A percentile compares a stretch with the other conserved stretches of the same genome.
These are phyloP conservation scores for Lachancea dasiensis DNA, from an alignment of 805 yeast species.

Conservation along the genomic window DNA sequence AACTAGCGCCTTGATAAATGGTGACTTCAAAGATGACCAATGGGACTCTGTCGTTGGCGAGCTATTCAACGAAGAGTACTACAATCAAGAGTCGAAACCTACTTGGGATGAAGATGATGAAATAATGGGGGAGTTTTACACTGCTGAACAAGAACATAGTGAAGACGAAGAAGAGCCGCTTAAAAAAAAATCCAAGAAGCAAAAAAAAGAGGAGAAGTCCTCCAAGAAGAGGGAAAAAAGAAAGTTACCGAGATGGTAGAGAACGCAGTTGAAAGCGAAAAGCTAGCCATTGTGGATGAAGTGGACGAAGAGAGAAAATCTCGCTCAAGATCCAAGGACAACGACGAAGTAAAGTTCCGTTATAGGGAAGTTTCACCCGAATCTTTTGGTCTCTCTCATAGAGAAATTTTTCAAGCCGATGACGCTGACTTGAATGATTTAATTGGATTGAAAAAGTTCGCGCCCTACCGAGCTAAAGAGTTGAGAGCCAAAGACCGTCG, in stretches of 20 bases:
- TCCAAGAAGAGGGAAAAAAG: slow-evolving; percentile 55
- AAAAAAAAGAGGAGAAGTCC: slow-evolving; percentile 51
- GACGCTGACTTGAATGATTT: slow-evolving; percentile 79
- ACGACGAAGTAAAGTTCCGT: slow-evolving; percentile 54
- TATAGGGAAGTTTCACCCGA: slow-evolving; percentile 96
- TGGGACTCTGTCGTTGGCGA: slow-evolving; percentile 87
- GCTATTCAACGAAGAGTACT: slow-evolving; percentile 79
- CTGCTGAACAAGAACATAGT: slow-evolving; percentile 32
- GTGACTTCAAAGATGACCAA: slow-evolving; percentile 82
- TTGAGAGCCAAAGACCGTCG: slow-evolving; percentile 69
- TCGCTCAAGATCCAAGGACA: slow-evolving; percentile 44
- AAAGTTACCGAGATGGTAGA: slow-evolving; percentile 63
- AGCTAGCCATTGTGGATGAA: slow-evolving; percentile 55
- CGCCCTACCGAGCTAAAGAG: slow-evolving; percentile 82
- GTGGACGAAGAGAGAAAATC: slow-evolving; percentile 49
- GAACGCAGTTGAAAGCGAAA: slow-evolving; percentile 69
- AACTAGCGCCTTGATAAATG: slow-evolving; percentile 71
- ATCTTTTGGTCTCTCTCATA: slow-evolving; percentile 73
- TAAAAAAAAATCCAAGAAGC: slow-evolving; percentile 44
- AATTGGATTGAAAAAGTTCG: slow-evolving; percentile 86
- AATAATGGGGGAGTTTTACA: slow-evolving; percentile 38
- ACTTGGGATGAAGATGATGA: slow-evolving; percentile 60
- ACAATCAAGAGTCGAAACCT: slow-evolving; percentile 58
- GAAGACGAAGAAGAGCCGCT: slow-evolving; percentile 27
- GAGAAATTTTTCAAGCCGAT: slow-evolving; percentile 87